Conservation (phyloP, 768 basidiomycete species). For the Kwoniella newhampshirensis region DNA sequence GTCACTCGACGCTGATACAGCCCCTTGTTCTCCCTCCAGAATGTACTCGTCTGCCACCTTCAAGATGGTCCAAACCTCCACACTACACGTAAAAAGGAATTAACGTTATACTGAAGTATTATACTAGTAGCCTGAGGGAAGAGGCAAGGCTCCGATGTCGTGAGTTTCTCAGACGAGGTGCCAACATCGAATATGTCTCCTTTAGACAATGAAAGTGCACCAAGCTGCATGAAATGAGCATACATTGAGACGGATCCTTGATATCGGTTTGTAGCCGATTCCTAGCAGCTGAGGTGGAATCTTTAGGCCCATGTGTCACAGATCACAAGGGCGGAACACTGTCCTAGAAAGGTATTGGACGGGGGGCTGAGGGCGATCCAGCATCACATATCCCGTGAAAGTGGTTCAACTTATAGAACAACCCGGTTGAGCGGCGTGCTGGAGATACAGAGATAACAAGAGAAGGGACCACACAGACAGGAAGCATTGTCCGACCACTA, state of each 20-base stretch:
- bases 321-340: slow-evolving; percentile 60
- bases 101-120: slow-evolving; percentile 85
- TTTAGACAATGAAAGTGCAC: slow-evolving; percentile 88
- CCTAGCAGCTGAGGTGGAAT: not conserved
- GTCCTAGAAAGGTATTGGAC: slow-evolving; percentile 81
- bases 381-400: not conserved
- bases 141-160: slow-evolving; percentile 85
- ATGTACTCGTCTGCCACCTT: slow-evolving; percentile 70
- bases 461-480: slow-evolving; percentile 64
- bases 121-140: too few species aligned
- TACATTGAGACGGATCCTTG: slow-evolving; percentile 61
- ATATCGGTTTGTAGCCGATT: not conserved
- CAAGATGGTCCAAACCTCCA: slow-evolving; percentile 85
- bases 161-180: slow-evolving; percentile 83
- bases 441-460: slow-evolving; percentile 50
- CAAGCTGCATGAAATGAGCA: slow-evolving; percentile 80
- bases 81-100: slow-evolving; percentile 89
- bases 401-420: slow-evolving; percentile 61
- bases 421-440: slow-evolving; percentile 63
- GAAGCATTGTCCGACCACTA: slow-evolving; percentile 70
- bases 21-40: slow-evolving; percentile 77
- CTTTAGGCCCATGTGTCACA: not conserved
- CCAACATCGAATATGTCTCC: slow-evolving; percentile 83
- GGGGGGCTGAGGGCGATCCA: slow-evolving; percentile 65
- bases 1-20: slow-evolving; percentile 91